Conservation (phyloP, 495 filamentous ascomycete genomes). For the Neurospora sp. region DNA sequence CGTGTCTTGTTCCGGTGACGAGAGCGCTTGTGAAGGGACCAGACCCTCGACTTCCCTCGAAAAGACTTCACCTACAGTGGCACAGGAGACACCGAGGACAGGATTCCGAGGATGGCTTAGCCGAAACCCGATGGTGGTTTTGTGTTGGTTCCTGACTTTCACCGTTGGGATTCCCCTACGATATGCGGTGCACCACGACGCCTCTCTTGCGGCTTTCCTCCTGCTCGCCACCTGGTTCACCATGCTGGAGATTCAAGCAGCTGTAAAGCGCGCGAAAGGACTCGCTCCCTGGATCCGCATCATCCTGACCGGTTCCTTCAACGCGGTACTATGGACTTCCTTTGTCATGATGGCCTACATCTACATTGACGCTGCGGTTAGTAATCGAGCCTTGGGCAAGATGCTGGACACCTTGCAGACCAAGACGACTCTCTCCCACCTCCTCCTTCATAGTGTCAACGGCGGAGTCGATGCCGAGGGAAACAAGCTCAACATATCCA, state of each 20-base stretch:
- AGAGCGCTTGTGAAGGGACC: neutral
- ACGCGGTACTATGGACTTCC: constrained; percentile 34
- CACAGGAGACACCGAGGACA: neutral
- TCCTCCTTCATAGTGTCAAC: constrained; percentile 14
- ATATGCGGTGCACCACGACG: constrained; percentile 10
- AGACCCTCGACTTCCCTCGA: neutral
- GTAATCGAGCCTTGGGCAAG: constrained; percentile 9
- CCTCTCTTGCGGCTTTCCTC: constrained; percentile 25
- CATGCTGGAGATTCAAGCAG: constrained; percentile 27
- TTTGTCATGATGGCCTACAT: constrained; percentile 30
- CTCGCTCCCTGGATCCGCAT: constrained; percentile 15
- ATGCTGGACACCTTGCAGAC: constrained; percentile 27
- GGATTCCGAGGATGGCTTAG: constrained; percentile 1
- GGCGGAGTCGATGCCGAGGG: neutral
- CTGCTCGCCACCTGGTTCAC: constrained; percentile 32
- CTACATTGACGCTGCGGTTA: constrained; percentile 23
- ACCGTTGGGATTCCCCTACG: constrained; percentile 22
- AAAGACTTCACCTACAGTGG: neutral
- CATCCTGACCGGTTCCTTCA: constrained; percentile 24
- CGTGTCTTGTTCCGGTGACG: neutral
- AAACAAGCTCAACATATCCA: neutral
- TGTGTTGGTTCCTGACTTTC: constrained; percentile 17
- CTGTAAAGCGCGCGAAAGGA: constrained; percentile 17
- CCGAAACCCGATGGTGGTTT: constrained; percentile 15
- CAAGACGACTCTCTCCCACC: constrained; percentile 22